Percentiles rank a stretch among this genome's conserved stretches.
Evolutionary conservation across 2,329 filamentous ascomycete genomes (phyloP).

Genomic region (Colletotrichum cordylinicola): DNA sequence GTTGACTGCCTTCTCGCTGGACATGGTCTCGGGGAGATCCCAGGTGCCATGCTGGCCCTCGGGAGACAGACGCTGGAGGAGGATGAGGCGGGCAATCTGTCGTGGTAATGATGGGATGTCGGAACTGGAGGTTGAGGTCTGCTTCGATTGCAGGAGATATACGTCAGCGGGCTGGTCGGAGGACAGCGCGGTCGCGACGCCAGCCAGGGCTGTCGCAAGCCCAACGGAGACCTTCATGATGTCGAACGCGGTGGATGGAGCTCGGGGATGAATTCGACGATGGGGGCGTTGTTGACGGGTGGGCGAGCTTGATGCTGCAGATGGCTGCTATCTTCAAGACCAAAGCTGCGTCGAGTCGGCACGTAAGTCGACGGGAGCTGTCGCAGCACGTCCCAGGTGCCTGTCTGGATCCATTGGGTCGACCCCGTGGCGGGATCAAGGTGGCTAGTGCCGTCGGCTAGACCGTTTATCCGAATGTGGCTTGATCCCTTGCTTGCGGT

Average conservation of each 20-base stretch:
- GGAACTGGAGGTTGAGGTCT: constrained; percentile 27
- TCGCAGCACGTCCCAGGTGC: neutral
- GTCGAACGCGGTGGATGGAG: constrained; percentile 3
- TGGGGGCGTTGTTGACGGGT: neutral
- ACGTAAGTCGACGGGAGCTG: neutral
- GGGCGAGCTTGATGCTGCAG: constrained; percentile 13
- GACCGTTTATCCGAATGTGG: neutral
- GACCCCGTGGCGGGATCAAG: neutral
- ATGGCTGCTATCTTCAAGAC: constrained; percentile 16
- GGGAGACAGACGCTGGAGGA: constrained; percentile 61
- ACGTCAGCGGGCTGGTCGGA: constrained; percentile 52
- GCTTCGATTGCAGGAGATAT: constrained; percentile 53
- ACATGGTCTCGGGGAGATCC: constrained; percentile 46
- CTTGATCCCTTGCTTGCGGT: neutral
- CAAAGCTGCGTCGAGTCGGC: constrained; percentile 18
- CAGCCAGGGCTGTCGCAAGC: constrained; percentile 42
- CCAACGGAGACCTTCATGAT: constrained; percentile 50
- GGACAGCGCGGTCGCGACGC: constrained; percentile 39
- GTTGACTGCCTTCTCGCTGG: constrained; percentile 55
- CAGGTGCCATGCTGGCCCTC: constrained; percentile 52
- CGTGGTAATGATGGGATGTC: constrained; percentile 51
- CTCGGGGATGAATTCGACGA: neutral
- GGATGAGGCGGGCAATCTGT: constrained; percentile 61
- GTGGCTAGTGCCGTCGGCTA: neutral
- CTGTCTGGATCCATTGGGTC: neutral